Evolutionary conservation across 495 filamentous ascomycete genomes (phyloP), one percentile per base, ranked within the genome.

Genomic region (Glonium stellatum): DNA sequence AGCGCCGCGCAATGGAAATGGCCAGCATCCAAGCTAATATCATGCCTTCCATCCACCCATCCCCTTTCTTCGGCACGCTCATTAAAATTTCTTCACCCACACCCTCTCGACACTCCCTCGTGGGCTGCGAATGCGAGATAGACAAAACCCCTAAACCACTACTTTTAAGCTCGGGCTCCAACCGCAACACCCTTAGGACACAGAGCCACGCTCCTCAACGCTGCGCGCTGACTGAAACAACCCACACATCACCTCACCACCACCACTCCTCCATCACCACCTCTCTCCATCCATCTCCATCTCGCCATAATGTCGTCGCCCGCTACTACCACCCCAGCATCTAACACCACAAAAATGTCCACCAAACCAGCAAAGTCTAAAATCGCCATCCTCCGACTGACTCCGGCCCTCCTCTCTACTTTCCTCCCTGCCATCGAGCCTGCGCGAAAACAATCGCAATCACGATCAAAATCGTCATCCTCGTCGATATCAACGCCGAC

Each of bases 301-400:
- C 34, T 39, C 12, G 8, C 25, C 8, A 31, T 27, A 34, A 55
- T 55, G 53, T 55, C 53, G 53, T 42, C 53, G 18, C 5, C 34
- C 31, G 36, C 12, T 37, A 23, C 55, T 19, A 13, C 25, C 5
- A 57, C 55, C 55, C 22, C 52, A 19, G n/a, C 52, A 13, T 12
- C 52, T 37, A n/a, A 13, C 25, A 13, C 48, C 22, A n/a, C 25
- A 23, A 60, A 67, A 64, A 31, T 34, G 55, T 42, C 70, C 44
- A 34, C 67, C 50, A 80, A 80, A 70, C 67, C 72, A 42, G 68
- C 65, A 55, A 79, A 81, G 67, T 57, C 68, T 11, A 62, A 70
- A 42, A 67, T 82, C 31, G 64, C 87, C 68, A 74, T 74, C 46
- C 74, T 87, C 23, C 82, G 79, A 68, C 69, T 87, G 52, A 69